Percentiles rank a stretch among this genome's conserved stretches.
These are phyloP conservation scores for Cryptosporidium bovis DNA, from an alignment of 169 alveolate species.

Conservation along the genomic window DNA sequence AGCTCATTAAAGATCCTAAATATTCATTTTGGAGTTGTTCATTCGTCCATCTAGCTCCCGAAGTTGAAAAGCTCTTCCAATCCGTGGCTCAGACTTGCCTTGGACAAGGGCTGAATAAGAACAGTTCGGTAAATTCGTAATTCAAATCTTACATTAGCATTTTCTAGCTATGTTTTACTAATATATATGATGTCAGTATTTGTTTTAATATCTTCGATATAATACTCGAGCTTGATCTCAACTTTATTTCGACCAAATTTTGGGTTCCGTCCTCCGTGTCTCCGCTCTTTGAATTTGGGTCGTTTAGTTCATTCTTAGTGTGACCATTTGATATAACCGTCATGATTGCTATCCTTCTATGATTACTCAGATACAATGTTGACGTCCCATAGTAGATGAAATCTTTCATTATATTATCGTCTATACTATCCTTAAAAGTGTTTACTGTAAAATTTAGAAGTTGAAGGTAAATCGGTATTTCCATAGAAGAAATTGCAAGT, in stretches of 20 bases:
- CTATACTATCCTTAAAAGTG: neutral
- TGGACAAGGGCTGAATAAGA: constrained; percentile 52
- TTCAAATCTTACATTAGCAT: neutral
- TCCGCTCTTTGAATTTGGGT: neutral
- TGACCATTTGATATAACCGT: neutral
- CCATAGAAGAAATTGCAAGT: constrained; percentile 20
- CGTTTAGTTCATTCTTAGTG: neutral
- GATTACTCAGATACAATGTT: constrained; percentile 17
- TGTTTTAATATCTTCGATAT: constrained; percentile 32
- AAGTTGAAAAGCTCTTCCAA: constrained; percentile 81
- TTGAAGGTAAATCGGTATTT: constrained; percentile 30
- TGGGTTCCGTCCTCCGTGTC: neutral
- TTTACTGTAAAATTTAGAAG: constrained; percentile 44
- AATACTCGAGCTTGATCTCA: constrained; percentile 51
- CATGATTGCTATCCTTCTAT: constrained; percentile 58
- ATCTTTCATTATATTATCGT: neutral
- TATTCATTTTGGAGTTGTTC: constrained; percentile 83
- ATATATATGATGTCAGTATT: constrained; percentile 33
- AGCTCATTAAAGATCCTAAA: constrained; percentile 91
- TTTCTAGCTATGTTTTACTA: constrained; percentile 3
- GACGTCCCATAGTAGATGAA: constrained; percentile 22
- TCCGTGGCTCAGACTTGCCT: constrained; percentile 80
- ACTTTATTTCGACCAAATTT: constrained; percentile 29
- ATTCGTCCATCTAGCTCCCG: constrained; percentile 81
- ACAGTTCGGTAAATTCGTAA: constrained; percentile 19